Percentiles rank a stretch among this genome's conserved stretches.
Evolutionary conservation across 768 basidiomycete species (phyloP).

Genomic region (Kwoniella newhampshirensis): DNA sequence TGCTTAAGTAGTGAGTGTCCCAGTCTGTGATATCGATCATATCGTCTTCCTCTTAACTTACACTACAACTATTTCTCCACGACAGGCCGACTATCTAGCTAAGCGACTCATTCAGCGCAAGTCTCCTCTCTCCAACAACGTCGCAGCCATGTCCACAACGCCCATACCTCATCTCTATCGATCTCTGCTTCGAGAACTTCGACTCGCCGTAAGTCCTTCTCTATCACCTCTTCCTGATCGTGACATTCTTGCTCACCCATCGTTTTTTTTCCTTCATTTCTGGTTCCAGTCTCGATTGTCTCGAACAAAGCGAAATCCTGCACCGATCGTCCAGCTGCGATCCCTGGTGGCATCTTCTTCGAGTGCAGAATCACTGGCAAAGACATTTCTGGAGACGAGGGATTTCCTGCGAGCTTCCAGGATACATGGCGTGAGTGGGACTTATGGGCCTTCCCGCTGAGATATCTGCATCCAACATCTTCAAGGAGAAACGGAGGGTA

Average conservation of each 20-base stretch:
- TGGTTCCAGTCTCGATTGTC: conserved; percentile 36
- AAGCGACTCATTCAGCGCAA: too few species aligned
- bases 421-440: conserved; percentile 69
- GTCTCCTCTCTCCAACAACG: too few species aligned
- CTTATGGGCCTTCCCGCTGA: background rate
- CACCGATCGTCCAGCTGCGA: conserved; percentile 24
- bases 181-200: conserved; percentile 19
- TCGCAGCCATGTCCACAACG: conserved; percentile 9
- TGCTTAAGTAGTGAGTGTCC: too few species aligned
- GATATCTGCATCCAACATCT: background rate
- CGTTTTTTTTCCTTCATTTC: too few species aligned
- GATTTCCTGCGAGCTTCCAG: conserved; percentile 70
- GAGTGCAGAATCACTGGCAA: conserved; percentile 9
- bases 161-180: conserved; percentile 21
- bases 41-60: too few species aligned
- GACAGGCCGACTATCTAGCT: too few species aligned
- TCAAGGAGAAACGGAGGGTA: background rate
- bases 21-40: too few species aligned
- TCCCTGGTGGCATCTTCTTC: conserved; percentile 18
- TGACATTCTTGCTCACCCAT: too few species aligned
- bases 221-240: too few species aligned
- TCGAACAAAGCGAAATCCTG: conserved; percentile 27
- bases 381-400: conserved; percentile 43
- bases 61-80: too few species aligned
- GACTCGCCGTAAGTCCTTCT: conserved; percentile 11